These are phyloP conservation scores for Magnaporthiopsis poae DNA, from an alignment of 2,329 filamentous ascomycete genomes.

Conservation along the genomic window DNA sequence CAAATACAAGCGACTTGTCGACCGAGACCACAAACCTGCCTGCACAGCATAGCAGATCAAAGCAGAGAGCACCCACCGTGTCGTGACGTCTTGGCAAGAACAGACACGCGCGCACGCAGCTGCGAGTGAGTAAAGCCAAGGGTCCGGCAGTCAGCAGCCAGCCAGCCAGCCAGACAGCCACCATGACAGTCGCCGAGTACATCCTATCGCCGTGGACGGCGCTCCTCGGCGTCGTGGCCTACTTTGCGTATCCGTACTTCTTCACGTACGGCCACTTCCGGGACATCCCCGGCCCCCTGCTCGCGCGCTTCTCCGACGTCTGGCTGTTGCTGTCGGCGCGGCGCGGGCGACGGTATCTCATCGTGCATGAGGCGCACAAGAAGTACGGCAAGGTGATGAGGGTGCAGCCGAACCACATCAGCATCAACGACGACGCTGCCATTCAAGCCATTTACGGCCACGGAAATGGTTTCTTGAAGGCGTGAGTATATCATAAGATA, in stretches of 20 bases:
- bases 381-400: constrained; percentile 70
- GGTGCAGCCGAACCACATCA: constrained; percentile 76
- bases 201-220: constrained; percentile 36
- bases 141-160: no score
- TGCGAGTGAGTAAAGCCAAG: background rate
- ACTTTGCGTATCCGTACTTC: constrained; percentile 52
- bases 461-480: constrained; percentile 64
- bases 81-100: no score
- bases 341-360: constrained; percentile 51
- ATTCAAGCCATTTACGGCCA: constrained; percentile 72
- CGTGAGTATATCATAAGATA: constrained; percentile 32
- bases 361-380: constrained; percentile 64
- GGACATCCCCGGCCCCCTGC: constrained; percentile 47
- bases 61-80: no score
- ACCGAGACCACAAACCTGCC: background rate
- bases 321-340: constrained; percentile 66
- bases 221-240: constrained; percentile 40
- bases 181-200: constrained; percentile 13
- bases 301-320: constrained; percentile 60
- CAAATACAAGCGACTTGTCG: background rate
- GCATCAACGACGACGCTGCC: constrained; percentile 68
- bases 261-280: constrained; percentile 41
- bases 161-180: no score
- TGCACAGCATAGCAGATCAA: no score
- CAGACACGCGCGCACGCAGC: no score